phyloP scores from a whole-genome alignment of 2,329 filamentous ascomycete genomes.

The Alternaria angustiovoidea region DNA sequence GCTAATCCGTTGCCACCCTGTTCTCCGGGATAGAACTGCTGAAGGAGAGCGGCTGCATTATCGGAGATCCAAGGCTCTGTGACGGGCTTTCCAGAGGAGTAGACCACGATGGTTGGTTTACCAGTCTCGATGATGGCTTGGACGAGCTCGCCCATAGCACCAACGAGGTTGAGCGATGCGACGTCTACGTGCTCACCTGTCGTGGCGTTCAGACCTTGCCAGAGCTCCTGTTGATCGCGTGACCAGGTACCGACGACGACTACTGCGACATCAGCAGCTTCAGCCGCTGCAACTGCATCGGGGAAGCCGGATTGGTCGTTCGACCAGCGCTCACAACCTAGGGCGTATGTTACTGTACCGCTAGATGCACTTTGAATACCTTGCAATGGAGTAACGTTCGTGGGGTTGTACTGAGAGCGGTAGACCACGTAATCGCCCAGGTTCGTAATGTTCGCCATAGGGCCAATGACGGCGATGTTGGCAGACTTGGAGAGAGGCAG shows the following conservation, averaged over 20 bases:
- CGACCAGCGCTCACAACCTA: conserved; percentile 78
- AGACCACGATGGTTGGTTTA: conserved; percentile 73
- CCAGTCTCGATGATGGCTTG: conserved; percentile 72
- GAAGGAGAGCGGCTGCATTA: conserved; percentile 70
- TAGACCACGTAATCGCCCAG: conserved; percentile 79
- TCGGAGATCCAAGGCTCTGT: conserved; percentile 76
- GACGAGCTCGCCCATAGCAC: conserved; percentile 73
- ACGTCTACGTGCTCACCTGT: conserved; percentile 78
- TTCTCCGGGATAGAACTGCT: conserved; percentile 79
- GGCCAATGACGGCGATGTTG: conserved; percentile 76
- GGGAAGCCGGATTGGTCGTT: conserved; percentile 72
- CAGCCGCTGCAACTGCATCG: conserved; percentile 70
- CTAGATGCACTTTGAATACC: conserved; percentile 68
- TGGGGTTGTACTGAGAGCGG: conserved; percentile 62
- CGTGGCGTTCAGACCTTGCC: conserved; percentile 74
- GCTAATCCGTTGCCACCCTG: conserved; percentile 72
- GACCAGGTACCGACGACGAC: conserved; percentile 80
- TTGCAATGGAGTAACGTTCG: conserved; percentile 73
- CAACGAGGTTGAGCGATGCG: conserved; percentile 70
- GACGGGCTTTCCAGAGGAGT: conserved; percentile 74
- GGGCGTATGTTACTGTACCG: conserved; percentile 69
- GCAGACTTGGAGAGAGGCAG: conserved; percentile 72
- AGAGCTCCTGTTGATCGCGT: conserved; percentile 75
- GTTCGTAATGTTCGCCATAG: conserved; percentile 67
- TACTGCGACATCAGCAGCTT: conserved; percentile 74